Base-by-base conservation (phyloP, 108 stramenopile genomes). In the Fragilariopsis cylindrus region DNA sequence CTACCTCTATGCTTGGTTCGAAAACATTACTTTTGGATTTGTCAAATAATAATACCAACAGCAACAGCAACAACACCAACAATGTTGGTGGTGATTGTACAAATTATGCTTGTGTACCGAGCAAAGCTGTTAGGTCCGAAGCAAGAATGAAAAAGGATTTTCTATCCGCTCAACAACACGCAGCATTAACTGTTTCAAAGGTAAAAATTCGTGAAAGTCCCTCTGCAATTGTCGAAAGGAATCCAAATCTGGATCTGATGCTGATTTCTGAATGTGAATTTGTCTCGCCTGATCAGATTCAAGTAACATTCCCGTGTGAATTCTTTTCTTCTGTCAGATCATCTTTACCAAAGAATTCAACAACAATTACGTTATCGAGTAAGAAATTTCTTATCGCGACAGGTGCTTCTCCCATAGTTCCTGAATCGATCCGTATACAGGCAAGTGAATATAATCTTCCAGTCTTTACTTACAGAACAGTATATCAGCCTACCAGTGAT, bases 31-130 rank as follows among this genome's bases (percentile, higher is more conserved):
- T 85, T 45, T 30, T 85, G 3, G 84, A 85, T 41, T 30, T 56
- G 39, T 13, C 15, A n/a, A 47, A 44, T 44, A 16, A 7, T 7
- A 45, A 16, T 30, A 47, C 16, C 9, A 60, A 12, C 68, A 71
- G 47, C 12, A 56, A 6, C 66, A 53, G 54, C 7, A 16, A 12
- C 9, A 48, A 50, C 16, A n/a, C 15, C 18, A 48, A 69, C 15
- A 21, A 65, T 39, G 50, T 60, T 66, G 85, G 85, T n/a, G 85
- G 85, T 2, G 85, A 86, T 67, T 86, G 85, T 56, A 83, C 79
- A 18, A 86, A 86, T 56, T 62, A 76, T 15, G 85, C 85, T 7
- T 86, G 85, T 66, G 82, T 86, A 12, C 85, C 85, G 0, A 62
- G 58, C 73, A 86, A 86, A 72, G 81, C 85, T 9, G 19, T 86